Base-by-base conservation (phyloP, 768 basidiomycete species). In the Termitomyces sp. region DNA sequence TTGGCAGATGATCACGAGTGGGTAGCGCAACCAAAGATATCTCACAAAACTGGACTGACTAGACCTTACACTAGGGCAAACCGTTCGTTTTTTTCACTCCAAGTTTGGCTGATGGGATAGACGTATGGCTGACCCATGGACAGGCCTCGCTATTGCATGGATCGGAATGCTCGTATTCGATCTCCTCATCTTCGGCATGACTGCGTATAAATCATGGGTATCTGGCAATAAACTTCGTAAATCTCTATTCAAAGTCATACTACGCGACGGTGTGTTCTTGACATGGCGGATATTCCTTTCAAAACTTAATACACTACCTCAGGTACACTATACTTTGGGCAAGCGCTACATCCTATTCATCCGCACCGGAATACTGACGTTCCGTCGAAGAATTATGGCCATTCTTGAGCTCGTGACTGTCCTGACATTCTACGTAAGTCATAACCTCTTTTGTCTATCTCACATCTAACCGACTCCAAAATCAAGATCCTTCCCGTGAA, bases 111-210 rank as follows among this genome's bases (percentile, higher is more conserved):
- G 5, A 34, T 3, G 18, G 5, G n/a, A 34, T 41, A 6, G 18
- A 4, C 18, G n/a, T 41, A 41, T 3, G 39, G n/a, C 39, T 9
- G 39, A 41, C n/a, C n/a, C n/a, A n/a, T n/a, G n/a, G n/a, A 24
- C 42, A 77, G 73, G 67, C 16, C 60, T 74, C 15, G 74, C 71
- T 9, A 62, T 62, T 6, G 72, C 74, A 7, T 80, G 77, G 77
- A 67, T 66, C 4, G 73, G 69, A n/a, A 63, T 75, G 66, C 67
- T 77, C 4, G 51, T 68, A 1, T 76, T 78, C 52, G 77, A 79
- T 60, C 42, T 72, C 15, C 46, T 73, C n/a, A 72, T 79, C 0
- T 77, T 78, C 56, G 29, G 52, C 24, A 68, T 80, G 65, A 78
- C 77, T 0, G 37, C 76, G 7, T 71, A 67, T 53, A 76, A 75